Evolutionary conservation across 169 alveolate species (phyloP).

Genomic region (Plasmodium cynomolgi): DNA sequence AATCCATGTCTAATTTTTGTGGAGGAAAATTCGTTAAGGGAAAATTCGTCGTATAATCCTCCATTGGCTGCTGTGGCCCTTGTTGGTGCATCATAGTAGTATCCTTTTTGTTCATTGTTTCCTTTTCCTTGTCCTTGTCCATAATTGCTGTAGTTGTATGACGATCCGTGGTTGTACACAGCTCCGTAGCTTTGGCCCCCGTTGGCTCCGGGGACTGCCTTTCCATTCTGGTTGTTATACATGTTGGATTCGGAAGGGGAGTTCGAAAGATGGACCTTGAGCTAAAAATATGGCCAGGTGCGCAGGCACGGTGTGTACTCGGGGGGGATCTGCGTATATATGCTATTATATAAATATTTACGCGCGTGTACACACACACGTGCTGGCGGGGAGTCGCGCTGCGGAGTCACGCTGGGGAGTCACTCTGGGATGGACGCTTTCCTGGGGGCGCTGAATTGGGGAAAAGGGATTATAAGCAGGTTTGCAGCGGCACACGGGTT

Average conservation of each 20-base stretch:
- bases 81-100: slow-evolving; percentile 22
- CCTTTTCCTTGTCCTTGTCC: slow-evolving; percentile 15
- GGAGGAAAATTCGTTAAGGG: slow-evolving; percentile 77
- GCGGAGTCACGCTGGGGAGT: background rate
- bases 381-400: background rate
- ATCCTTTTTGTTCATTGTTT: slow-evolving; percentile 35
- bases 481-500: background rate
- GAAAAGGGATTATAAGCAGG: background rate
- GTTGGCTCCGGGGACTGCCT: background rate
- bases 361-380: background rate
- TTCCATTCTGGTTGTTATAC: background rate
- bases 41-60: slow-evolving; percentile 59
- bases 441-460: background rate
- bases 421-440: background rate
- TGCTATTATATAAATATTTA: too few relatives aligned
- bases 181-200: slow-evolving; percentile 55
- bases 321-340: background rate
- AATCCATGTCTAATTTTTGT: slow-evolving; percentile 88
- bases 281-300: too few relatives aligned
- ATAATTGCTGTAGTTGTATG: background rate
- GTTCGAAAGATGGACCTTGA: too few relatives aligned
- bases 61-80: slow-evolving; percentile 34
- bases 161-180: slow-evolving; percentile 42
- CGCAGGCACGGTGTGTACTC: background rate
- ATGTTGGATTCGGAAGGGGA: background rate